Evolutionary conservation across 2,329 filamentous ascomycete species (phyloP).

Genomic region (Diaporthe ampelina): DNA sequence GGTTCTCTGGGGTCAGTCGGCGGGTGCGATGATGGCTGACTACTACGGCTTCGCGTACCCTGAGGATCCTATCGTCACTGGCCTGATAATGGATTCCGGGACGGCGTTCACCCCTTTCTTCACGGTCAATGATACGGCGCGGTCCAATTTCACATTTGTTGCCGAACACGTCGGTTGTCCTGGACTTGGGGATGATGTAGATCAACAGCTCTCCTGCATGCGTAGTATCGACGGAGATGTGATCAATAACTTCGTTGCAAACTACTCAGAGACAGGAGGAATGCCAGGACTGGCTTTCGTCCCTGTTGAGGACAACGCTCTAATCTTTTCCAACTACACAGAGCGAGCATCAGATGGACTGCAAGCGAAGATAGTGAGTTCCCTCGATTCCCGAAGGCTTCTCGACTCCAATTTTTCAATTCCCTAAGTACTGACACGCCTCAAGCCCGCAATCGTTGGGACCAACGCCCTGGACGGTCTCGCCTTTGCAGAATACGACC

Average conservation of each 20-base stretch:
- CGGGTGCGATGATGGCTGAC: constrained; percentile 57
- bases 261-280: constrained; percentile 46
- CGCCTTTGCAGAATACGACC: constrained; percentile 42
- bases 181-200: constrained; percentile 48
- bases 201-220: constrained; percentile 55
- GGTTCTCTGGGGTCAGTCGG: constrained; percentile 62
- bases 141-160: constrained; percentile 56
- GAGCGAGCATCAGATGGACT: constrained; percentile 46
- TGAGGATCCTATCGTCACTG: constrained; percentile 57
- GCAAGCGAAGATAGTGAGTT: constrained; percentile 48
- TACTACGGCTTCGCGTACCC: constrained; percentile 58
- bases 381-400: not conserved
- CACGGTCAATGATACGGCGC: constrained; percentile 49
- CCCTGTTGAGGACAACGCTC: constrained; percentile 49
- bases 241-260: constrained; percentile 51
- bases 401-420: not conserved
- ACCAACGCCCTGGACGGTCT: constrained; percentile 46
- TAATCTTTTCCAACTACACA: constrained; percentile 52
- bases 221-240: constrained; percentile 49
- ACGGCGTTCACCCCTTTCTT: constrained; percentile 54
- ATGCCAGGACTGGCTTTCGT: constrained; percentile 49
- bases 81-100: constrained; percentile 56
- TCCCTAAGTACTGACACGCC: not conserved
- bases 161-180: constrained; percentile 54
- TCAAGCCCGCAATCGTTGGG: constrained; percentile 45